Evolutionary conservation across 2,329 filamentous ascomycete genomes (phyloP).

Genomic region (Pseudopyricularia cyperi): DNA sequence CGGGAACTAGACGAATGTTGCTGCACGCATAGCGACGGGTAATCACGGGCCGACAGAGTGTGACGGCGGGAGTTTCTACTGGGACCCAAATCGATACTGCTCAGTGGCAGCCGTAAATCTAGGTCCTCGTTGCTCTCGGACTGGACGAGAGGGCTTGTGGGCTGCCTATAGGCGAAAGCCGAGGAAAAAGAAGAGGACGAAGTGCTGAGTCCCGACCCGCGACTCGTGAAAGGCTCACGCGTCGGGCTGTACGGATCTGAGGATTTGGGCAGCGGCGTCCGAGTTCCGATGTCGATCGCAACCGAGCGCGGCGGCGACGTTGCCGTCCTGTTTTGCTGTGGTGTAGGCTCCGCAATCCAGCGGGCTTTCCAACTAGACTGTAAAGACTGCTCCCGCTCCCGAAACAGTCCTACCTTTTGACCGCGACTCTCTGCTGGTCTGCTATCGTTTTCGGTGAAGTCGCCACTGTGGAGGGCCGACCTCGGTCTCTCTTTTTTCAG

Average conservation of each 20-base stretch:
- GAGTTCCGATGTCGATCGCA: background rate
- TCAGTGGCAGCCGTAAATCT: conserved; percentile 43
- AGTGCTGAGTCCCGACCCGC: conserved; percentile 32
- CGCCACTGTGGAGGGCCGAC: conserved; percentile 58
- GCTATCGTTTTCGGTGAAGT: conserved; percentile 39
- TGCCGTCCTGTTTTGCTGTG: conserved; percentile 25
- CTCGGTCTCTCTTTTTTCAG: conserved; percentile 67
- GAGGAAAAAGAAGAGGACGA: conserved; percentile 61
- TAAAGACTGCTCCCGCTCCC: background rate
- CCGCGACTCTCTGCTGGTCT: background rate
- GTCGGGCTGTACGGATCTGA: background rate
- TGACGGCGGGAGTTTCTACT: conserved; percentile 43
- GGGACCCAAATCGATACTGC: conserved; percentile 34
- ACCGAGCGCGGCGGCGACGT: conserved; percentile 42
- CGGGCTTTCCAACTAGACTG: background rate
- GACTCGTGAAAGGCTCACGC: background rate
- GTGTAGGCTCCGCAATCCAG: conserved; percentile 15
- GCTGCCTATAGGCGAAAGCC: conserved; percentile 73
- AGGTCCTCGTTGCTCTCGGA: conserved; percentile 74
- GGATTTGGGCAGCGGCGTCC: background rate
- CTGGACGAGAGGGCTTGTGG: conserved; percentile 85
- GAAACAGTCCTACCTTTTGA: background rate
- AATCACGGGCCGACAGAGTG: conserved; percentile 54
- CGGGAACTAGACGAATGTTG: conserved; percentile 28
- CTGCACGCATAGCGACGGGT: conserved; percentile 21